Conservation (phyloP, 1,284 basidiomycete genomes). For the Tremellales sp. region DNA sequence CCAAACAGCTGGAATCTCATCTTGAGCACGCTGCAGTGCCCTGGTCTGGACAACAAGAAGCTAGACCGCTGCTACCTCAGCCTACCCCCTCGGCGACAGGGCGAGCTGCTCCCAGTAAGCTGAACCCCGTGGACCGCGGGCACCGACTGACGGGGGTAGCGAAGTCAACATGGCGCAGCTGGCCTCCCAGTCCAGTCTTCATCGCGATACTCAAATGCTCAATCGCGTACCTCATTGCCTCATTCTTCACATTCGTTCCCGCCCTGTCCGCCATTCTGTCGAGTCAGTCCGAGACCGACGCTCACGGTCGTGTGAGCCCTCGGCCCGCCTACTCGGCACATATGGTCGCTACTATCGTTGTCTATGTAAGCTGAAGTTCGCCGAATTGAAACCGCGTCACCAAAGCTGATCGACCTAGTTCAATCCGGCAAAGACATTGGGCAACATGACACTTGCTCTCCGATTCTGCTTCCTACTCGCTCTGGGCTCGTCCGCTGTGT, state of each 20-base stretch:
- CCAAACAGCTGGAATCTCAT: no score
- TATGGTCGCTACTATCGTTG: slow-evolving; percentile 82
- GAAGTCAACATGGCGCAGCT: slow-evolving; percentile 6
- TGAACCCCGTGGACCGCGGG: no score
- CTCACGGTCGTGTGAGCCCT: slow-evolving; percentile 43
- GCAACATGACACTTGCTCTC: slow-evolving; percentile 70
- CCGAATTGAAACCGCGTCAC: background rate
- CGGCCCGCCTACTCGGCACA: slow-evolving; percentile 71
- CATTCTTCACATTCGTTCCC: slow-evolving; percentile 86
- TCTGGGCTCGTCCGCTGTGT: slow-evolving; percentile 75
- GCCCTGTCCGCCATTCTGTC: slow-evolving; percentile 42
- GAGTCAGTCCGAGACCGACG: slow-evolving; percentile 52
- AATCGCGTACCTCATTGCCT: slow-evolving; percentile 83
- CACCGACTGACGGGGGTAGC: no score
- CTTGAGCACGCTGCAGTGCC: no score
- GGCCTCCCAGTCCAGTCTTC: slow-evolving; percentile 26
- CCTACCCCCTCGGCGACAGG: background rate
- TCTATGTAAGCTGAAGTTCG: slow-evolving; percentile 50
- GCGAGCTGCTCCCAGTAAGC: background rate
- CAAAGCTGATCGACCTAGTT: slow-evolving; percentile 30
- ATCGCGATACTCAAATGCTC: slow-evolving; percentile 75
- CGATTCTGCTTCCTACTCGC: slow-evolving; percentile 52
- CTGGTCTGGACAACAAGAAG: background rate
- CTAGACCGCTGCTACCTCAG: background rate
- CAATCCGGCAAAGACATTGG: slow-evolving; percentile 65